phyloP scores from a whole-genome alignment of 1,284 basidiomycete species.

The Coniferiporia weirii region DNA sequence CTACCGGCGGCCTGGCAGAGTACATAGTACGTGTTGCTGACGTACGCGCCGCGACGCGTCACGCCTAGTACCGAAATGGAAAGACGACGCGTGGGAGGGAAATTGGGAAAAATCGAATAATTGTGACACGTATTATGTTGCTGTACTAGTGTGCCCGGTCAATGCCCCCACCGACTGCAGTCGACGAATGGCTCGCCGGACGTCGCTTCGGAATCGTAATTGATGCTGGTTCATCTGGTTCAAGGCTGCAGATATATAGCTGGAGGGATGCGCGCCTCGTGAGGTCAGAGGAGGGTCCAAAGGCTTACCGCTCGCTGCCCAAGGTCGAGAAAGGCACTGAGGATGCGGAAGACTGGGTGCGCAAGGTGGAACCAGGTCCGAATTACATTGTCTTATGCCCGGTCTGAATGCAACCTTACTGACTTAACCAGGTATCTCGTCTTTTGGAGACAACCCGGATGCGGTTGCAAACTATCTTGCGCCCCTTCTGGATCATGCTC shows the following conservation, averaged over 20 bases:
- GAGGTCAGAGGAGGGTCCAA: constrained; percentile 39
- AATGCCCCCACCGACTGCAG: constrained; percentile 70
- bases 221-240: constrained; percentile 97
- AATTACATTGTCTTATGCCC: constrained; percentile 14
- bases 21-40: not conserved
- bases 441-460: constrained; percentile 67
- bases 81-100: not conserved
- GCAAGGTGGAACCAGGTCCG: constrained; percentile 91
- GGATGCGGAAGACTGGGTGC: constrained; percentile 79
- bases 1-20: too few species aligned
- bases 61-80: not conserved
- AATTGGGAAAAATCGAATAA: not conserved
- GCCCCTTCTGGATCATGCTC: constrained; percentile 82
- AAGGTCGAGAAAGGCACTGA: constrained; percentile 90
- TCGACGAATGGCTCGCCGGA: constrained; percentile 67
- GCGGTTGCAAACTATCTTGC: constrained; percentile 73
- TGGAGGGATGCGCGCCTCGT: constrained; percentile 80
- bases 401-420: not conserved
- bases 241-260: constrained; percentile 93
- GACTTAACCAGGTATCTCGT: constrained; percentile 71
- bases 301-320: constrained; percentile 54
- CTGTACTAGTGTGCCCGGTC: constrained; percentile 2
- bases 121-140: not conserved
- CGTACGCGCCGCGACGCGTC: not conserved
- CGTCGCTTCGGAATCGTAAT: constrained; percentile 94